Evolutionary conservation across 805 yeast species (phyloP).

Genomic region (Saturnispora kantuleensis): DNA sequence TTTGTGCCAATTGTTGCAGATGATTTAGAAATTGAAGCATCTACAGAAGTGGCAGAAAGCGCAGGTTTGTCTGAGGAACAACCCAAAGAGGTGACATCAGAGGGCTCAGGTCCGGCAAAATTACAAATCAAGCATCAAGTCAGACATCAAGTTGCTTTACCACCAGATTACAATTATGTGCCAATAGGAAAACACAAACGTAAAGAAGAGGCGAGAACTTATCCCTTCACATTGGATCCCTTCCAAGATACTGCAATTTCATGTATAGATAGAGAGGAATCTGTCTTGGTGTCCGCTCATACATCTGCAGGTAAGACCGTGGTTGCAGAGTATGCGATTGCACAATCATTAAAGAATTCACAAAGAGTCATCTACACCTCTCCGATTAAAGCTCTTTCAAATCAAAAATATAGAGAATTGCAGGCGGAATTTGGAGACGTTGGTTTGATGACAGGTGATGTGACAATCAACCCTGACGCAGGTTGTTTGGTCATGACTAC

Average conservation of each 20-base stretch:
- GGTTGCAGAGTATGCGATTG: slow-evolving; percentile 95
- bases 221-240: slow-evolving; percentile 91
- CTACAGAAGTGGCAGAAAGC: slow-evolving; percentile 79
- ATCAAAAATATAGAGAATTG: slow-evolving; percentile 77
- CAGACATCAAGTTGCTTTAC: slow-evolving; percentile 95
- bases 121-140: slow-evolving; percentile 85
- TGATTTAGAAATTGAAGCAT: slow-evolving; percentile 79
- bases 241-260: slow-evolving; percentile 96
- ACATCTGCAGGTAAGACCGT: slow-evolving; percentile 97
- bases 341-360: slow-evolving; percentile 83
- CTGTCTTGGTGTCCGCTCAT: slow-evolving; percentile 94
- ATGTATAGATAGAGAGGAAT: slow-evolving; percentile 89
- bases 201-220: slow-evolving; percentile 68
- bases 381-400: slow-evolving; percentile 86
- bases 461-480: slow-evolving; percentile 94
- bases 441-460: slow-evolving; percentile 95
- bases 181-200: slow-evolving; percentile 88
- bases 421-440: slow-evolving; percentile 44
- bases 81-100: slow-evolving; percentile 23
- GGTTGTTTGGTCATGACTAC: slow-evolving; percentile 96
- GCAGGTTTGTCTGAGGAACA: slow-evolving; percentile 42
- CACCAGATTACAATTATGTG: slow-evolving; percentile 78
- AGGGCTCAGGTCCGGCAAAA: slow-evolving; percentile 13
- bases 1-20: slow-evolving; percentile 73
- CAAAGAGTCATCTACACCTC: slow-evolving; percentile 94